Conservation (phyloP, 805 yeast genomes). For the Barnettozyma pratensis region DNA sequence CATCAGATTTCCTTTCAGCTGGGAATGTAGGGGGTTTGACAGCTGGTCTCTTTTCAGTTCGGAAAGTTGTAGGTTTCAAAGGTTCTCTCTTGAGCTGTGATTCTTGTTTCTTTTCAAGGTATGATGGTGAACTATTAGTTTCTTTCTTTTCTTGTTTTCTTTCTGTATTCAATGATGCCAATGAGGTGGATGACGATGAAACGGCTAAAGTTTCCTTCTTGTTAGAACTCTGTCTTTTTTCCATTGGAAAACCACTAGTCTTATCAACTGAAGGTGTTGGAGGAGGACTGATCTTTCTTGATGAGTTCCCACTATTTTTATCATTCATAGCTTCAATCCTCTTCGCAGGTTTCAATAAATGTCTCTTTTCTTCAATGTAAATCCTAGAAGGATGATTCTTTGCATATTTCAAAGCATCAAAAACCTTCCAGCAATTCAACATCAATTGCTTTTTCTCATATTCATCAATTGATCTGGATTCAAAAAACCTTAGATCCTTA, state of each 20-base stretch:
- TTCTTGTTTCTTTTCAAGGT: no score
- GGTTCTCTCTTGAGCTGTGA: no score
- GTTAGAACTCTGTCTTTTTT: neutral
- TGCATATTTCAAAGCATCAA: slow-evolving; percentile 14
- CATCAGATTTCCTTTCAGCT: neutral
- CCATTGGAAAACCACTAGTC: neutral
- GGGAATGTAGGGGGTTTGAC: neutral
- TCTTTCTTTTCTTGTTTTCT: no score
- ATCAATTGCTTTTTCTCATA: slow-evolving; percentile 7
- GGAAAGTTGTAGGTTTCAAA: no score
- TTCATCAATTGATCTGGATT: slow-evolving; percentile 7
- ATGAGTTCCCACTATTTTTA: no score
- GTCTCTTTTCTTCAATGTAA: no score
- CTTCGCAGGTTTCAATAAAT: no score
- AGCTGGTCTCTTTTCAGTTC: no score
- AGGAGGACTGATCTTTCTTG: neutral
- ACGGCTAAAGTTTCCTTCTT: neutral
- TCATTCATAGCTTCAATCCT: no score
- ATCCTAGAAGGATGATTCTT: neutral
- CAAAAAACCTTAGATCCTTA: slow-evolving; percentile 19
- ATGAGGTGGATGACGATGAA: neutral
- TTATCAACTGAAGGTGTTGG: neutral
- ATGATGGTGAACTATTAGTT: no score
- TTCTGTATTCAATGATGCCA: neutral
- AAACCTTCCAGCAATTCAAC: slow-evolving; percentile 14